Conservation (phyloP, 768 basidiomycete genomes). For the Amanita phalloides region DNA sequence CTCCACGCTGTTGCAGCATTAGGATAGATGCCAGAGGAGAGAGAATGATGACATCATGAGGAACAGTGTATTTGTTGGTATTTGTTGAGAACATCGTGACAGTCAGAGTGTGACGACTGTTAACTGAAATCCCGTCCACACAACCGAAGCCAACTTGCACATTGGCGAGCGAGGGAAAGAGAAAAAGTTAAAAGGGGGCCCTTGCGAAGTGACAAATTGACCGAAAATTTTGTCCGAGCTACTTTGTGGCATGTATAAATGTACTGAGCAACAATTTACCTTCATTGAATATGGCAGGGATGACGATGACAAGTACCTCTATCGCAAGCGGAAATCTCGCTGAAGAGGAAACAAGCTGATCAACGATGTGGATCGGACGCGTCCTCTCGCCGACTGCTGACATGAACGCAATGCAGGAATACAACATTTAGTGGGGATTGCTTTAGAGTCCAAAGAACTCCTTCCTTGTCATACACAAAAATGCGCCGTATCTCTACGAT, state of each 20-base stretch:
- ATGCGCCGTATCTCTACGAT: slow-evolving; percentile 96
- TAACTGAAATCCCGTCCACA: no score
- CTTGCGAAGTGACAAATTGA: neutral
- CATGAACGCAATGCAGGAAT: slow-evolving; percentile 40
- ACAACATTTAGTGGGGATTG: slow-evolving; percentile 63
- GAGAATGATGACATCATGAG: no score
- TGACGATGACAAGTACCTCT: slow-evolving; percentile 76
- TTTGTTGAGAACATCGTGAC: no score
- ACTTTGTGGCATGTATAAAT: neutral
- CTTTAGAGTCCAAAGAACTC: neutral
- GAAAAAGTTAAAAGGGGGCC: no score
- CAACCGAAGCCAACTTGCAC: no score
- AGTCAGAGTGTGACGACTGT: no score
- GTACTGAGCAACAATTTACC: neutral
- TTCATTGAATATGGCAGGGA: slow-evolving; percentile 30
- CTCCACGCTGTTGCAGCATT: no score
- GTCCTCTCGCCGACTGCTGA: slow-evolving; percentile 3
- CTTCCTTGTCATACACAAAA: slow-evolving; percentile 35
- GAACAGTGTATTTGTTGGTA: no score
- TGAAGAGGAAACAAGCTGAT: slow-evolving; percentile 84
- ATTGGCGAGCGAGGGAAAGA: no score
- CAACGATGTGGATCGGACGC: slow-evolving; percentile 56
- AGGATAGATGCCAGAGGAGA: no score
- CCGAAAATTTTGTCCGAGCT: neutral
- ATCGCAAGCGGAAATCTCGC: slow-evolving; percentile 61